These are phyloP conservation scores for Thalassiosira profunda DNA, from an alignment of 108 stramenopile species.

Conservation along the genomic window DNA sequence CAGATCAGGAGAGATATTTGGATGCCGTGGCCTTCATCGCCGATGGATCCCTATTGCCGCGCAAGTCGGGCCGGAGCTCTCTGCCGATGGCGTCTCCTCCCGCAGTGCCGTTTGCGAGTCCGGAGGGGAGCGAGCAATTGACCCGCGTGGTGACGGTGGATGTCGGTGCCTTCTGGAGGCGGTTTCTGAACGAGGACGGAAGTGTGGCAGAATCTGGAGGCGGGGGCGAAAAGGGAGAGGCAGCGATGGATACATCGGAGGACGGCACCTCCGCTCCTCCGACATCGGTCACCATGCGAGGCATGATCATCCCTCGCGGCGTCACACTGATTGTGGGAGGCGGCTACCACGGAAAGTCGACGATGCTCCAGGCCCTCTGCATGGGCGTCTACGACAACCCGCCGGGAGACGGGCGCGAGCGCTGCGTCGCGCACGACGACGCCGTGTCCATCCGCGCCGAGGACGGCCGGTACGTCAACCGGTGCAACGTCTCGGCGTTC, in stretches of 20 bases:
- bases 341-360: slow-evolving; percentile 98
- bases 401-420: slow-evolving; percentile 92
- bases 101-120: slow-evolving; percentile 77
- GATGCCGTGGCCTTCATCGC: slow-evolving; percentile 85
- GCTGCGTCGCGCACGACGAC: slow-evolving; percentile 74
- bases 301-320: slow-evolving; percentile 86
- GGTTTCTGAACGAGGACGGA: slow-evolving; percentile 27
- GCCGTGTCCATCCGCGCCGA: slow-evolving; percentile 93
- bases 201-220: neutral
- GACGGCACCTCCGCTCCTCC: neutral
- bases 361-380: slow-evolving; percentile 80
- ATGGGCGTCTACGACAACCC: slow-evolving; percentile 93
- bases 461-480: slow-evolving; percentile 93
- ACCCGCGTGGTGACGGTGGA: slow-evolving; percentile 47
- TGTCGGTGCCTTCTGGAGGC: slow-evolving; percentile 51
- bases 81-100: slow-evolving; percentile 82
- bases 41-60: slow-evolving; percentile 80
- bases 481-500: slow-evolving; percentile 91
- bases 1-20: slow-evolving; percentile 4
- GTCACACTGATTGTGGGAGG: slow-evolving; percentile 96
- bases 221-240: no score
- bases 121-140: slow-evolving; percentile 47
- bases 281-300: slow-evolving; percentile 56
- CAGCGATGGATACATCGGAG: no score
- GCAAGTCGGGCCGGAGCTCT: slow-evolving; percentile 75